phyloP scores from a whole-genome alignment of 1,284 basidiomycete genomes.

The Ustilago esculenta region DNA sequence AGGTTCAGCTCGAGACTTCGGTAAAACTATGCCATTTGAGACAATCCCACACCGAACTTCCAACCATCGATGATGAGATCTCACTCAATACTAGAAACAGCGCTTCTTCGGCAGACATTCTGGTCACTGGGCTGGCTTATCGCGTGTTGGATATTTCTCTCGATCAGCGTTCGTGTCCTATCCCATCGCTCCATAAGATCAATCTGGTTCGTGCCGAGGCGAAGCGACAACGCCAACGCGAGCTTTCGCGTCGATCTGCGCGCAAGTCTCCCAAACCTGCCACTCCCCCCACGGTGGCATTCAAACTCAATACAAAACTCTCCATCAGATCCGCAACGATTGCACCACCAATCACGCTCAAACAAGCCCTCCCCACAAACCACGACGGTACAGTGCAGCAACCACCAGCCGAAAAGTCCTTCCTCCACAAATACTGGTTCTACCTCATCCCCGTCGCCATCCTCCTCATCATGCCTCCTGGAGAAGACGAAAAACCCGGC shows the following conservation, averaged over 20 bases:
- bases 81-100: not conserved
- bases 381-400: conserved; percentile 32
- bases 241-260: conserved; percentile 12
- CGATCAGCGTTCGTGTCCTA: conserved; percentile 11
- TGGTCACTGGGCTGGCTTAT: conserved; percentile 8
- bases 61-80: conserved; percentile 23
- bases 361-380: conserved; percentile 28
- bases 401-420: conserved; percentile 32
- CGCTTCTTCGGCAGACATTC: not conserved
- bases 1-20: conserved; percentile 1
- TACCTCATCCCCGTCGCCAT: conserved; percentile 48
- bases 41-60: conserved; percentile 12
- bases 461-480: conserved; percentile 45
- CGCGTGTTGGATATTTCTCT: conserved; percentile 29
- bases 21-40: conserved; percentile 28
- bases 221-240: conserved; percentile 5
- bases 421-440: conserved; percentile 59
- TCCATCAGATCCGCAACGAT: not conserved
- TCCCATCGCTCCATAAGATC: not conserved
- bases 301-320: conserved; percentile 6
- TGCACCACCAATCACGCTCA: not conserved
- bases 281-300: not conserved
- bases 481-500: conserved; percentile 24
- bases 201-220: not conserved
- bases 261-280: not conserved